Evolutionary conservation across 2,329 filamentous ascomycete species (phyloP).

Genomic region (Lachnellula hyalina): DNA sequence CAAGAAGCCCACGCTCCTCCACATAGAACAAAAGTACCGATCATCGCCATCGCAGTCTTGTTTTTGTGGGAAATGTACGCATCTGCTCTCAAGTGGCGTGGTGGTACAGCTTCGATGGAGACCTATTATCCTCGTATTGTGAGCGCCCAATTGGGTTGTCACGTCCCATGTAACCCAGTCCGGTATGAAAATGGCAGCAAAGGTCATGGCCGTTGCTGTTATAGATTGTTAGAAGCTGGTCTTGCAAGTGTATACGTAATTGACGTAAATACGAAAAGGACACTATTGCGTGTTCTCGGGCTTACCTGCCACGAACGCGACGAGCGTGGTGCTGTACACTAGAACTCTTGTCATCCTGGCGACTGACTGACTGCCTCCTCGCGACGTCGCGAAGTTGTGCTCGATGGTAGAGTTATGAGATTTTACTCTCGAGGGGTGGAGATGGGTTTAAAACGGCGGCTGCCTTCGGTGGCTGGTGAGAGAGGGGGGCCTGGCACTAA

Average conservation of each 20-base stretch:
- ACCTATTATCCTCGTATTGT: constrained; percentile 64
- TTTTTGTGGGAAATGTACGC: constrained; percentile 61
- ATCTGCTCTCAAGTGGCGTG: constrained; percentile 41
- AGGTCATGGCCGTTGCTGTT: constrained; percentile 68
- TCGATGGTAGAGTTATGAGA: not conserved
- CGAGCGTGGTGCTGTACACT: constrained; percentile 37
- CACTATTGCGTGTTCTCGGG: constrained; percentile 5
- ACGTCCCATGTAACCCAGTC: constrained; percentile 66
- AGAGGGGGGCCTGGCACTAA: constrained; percentile 3
- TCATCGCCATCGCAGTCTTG: constrained; percentile 54
- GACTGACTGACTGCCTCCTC: constrained; percentile 1
- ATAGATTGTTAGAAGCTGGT: constrained; percentile 37
- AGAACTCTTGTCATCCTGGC: constrained; percentile 38
- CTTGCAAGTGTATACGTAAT: constrained; percentile 3
- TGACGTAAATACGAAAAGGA: not conserved
- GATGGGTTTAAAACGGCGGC: not conserved
- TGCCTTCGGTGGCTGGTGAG: not conserved
- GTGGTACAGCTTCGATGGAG: constrained; percentile 78
- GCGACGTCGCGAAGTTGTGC: constrained; percentile 1
- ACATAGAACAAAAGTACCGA: constrained; percentile 83
- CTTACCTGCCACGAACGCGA: constrained; percentile 40
- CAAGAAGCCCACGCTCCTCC: constrained; percentile 82
- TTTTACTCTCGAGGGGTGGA: not conserved
- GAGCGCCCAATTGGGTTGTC: constrained; percentile 40
- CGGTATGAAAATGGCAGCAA: constrained; percentile 63